phyloP scores from a whole-genome alignment of 495 filamentous ascomycete species.

The Pyrenula aspistea region DNA sequence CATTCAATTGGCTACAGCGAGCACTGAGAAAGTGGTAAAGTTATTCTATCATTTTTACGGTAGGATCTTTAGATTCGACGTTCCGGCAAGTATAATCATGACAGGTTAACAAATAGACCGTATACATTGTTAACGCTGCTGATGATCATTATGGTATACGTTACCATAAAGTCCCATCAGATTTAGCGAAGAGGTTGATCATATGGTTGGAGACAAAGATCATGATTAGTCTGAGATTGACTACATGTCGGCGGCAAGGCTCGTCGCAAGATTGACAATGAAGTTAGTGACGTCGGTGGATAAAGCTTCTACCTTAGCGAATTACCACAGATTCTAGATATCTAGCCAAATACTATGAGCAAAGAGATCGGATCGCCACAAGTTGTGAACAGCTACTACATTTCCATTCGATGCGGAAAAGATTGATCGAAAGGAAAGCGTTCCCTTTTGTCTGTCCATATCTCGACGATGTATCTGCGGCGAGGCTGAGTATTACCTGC shows the following conservation, averaged over 20 bases:
- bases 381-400: background rate
- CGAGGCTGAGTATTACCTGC: too few relatives aligned
- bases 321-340: background rate
- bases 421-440: too few relatives aligned
- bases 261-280: background rate
- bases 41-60: background rate
- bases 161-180: background rate
- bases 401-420: too few relatives aligned
- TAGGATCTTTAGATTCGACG: background rate
- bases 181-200: background rate
- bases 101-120: background rate
- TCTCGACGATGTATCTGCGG: too few relatives aligned
- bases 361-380: background rate
- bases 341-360: background rate
- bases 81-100: background rate
- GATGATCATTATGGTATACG: background rate
- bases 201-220: background rate
- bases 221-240: background rate
- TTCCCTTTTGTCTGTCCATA: too few relatives aligned
- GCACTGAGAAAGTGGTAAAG: background rate
- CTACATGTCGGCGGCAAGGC: background rate
- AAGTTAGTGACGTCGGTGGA: background rate
- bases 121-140: background rate
- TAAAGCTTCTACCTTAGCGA: background rate
- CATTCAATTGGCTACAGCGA: background rate